Conservation (phyloP, 2,329 filamentous ascomycete species). For the Fusarium foetens region DNA sequence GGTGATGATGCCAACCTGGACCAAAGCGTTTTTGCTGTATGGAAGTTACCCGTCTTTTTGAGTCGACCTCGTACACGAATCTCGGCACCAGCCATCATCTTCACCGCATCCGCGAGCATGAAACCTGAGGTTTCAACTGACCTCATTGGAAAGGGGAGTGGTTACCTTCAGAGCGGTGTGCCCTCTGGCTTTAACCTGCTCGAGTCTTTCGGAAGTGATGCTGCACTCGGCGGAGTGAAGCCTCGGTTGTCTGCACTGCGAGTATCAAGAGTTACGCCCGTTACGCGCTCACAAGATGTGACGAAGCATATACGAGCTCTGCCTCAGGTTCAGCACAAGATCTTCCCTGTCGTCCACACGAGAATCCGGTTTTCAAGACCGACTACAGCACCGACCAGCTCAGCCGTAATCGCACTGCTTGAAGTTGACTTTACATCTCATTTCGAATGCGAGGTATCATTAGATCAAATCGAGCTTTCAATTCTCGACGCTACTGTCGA, state of each 20-base stretch:
- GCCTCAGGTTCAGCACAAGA: slow-evolving; percentile 69
- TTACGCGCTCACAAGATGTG: slow-evolving; percentile 69
- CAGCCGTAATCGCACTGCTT: slow-evolving; percentile 74
- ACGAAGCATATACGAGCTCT: slow-evolving; percentile 72
- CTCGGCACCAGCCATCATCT: slow-evolving; percentile 73
- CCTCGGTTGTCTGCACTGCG: slow-evolving; percentile 78
- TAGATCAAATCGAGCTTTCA: slow-evolving; percentile 68
- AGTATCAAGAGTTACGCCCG: slow-evolving; percentile 78
- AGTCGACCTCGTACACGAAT: slow-evolving; percentile 70
- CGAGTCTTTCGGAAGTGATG: slow-evolving; percentile 75
- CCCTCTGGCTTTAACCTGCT: slow-evolving; percentile 81
- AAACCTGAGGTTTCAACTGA: slow-evolving; percentile 57
- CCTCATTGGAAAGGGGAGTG: slow-evolving; percentile 54
- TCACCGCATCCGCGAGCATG: slow-evolving; percentile 69
- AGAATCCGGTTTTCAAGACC: slow-evolving; percentile 77
- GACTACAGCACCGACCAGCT: slow-evolving; percentile 65
- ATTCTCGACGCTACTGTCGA: slow-evolving; percentile 69
- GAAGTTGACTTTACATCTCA: slow-evolving; percentile 79
- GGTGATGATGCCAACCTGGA: slow-evolving; percentile 21
- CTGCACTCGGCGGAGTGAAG: slow-evolving; percentile 67
- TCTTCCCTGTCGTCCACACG: slow-evolving; percentile 77
- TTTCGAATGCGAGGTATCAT: slow-evolving; percentile 71
- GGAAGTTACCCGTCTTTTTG: slow-evolving; percentile 70
- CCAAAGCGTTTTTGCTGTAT: slow-evolving; percentile 64
- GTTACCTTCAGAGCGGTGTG: slow-evolving; percentile 75